phyloP scores from a whole-genome alignment of 192 early-diverging fungal genomes.

The Coemansia sp. region DNA sequence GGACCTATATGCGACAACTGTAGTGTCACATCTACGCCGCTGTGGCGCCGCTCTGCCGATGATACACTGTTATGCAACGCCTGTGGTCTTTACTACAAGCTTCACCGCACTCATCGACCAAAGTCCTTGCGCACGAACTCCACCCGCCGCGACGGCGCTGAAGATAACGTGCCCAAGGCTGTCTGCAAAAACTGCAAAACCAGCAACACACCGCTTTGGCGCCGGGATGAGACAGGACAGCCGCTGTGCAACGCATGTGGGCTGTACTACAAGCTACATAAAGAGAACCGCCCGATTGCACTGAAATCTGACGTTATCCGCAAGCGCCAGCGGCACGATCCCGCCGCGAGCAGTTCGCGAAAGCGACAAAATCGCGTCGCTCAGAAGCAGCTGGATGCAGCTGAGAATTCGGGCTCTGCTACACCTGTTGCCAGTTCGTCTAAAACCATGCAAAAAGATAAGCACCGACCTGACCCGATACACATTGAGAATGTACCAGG shows the following conservation, averaged over 20 bases:
- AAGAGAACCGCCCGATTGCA: slow-evolving; percentile 80
- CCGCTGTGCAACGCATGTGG: slow-evolving; percentile 98
- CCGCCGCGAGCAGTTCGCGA: slow-evolving; percentile 17
- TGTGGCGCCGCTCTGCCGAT: slow-evolving; percentile 88
- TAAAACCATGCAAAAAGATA: slow-evolving; percentile 9
- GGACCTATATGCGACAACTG: slow-evolving; percentile 69
- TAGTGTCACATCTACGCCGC: slow-evolving; percentile 80
- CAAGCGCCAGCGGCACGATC: slow-evolving; percentile 81
- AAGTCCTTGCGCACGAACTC: slow-evolving; percentile 79
- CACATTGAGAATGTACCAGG: not conserved
- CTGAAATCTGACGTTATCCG: slow-evolving; percentile 95
- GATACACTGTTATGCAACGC: slow-evolving; percentile 95
- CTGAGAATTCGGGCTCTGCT: slow-evolving; percentile 8
- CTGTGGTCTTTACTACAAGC: slow-evolving; percentile 93
- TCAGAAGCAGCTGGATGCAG: slow-evolving; percentile 12
- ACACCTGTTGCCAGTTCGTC: slow-evolving; percentile 5
- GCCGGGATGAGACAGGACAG: slow-evolving; percentile 83
- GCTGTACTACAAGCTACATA: slow-evolving; percentile 93
- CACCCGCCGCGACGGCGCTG: slow-evolving; percentile 55
- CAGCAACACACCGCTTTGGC: slow-evolving; percentile 92
- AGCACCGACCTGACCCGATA: not conserved
- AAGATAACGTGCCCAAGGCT: slow-evolving; percentile 43
- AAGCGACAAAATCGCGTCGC: slow-evolving; percentile 26
- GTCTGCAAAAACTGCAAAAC: slow-evolving; percentile 81
- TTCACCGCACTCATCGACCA: slow-evolving; percentile 86